Evolutionary conservation across 305 asterid species (phyloP).

Genomic region (Solanum hybrid): DNA sequence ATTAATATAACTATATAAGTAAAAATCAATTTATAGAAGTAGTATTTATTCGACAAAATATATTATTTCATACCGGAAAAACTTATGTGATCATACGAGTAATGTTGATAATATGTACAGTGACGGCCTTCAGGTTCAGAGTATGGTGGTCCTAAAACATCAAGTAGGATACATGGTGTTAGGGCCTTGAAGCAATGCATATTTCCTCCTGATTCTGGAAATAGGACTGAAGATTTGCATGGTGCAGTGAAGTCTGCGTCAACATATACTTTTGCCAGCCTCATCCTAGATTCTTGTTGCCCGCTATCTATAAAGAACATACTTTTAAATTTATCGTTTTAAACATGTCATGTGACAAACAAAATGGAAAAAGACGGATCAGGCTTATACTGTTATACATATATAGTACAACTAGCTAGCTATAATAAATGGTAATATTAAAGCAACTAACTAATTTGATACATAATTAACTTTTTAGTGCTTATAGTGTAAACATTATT

Average conservation of each 20-base stretch:
- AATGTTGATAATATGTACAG: constrained; percentile 7
- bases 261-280: constrained; percentile 10
- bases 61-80: constrained; percentile 2
- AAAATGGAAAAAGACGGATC: too few species aligned
- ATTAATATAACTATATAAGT: neutral
- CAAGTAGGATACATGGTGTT: constrained; percentile 11
- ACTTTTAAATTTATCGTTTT: neutral
- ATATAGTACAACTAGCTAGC: neutral
- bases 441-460: neutral
- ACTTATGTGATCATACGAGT: neutral
- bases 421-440: neutral
- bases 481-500: neutral
- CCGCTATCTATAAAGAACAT: neutral
- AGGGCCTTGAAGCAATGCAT: constrained; percentile 16
- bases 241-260: constrained; percentile 14
- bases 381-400: too few species aligned
- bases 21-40: neutral
- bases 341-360: neutral
- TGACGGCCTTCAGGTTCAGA: constrained; percentile 11
- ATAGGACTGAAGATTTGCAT: constrained; percentile 2
- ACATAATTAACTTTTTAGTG: neutral
- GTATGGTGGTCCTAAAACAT: constrained; percentile 19
- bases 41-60: neutral
- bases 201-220: constrained; percentile 17
- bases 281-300: neutral